Percentiles rank a stretch among this genome's conserved stretches.
Evolutionary conservation across 2,329 filamentous ascomycete species (phyloP).

Genomic region (Cercospora nicotianae): DNA sequence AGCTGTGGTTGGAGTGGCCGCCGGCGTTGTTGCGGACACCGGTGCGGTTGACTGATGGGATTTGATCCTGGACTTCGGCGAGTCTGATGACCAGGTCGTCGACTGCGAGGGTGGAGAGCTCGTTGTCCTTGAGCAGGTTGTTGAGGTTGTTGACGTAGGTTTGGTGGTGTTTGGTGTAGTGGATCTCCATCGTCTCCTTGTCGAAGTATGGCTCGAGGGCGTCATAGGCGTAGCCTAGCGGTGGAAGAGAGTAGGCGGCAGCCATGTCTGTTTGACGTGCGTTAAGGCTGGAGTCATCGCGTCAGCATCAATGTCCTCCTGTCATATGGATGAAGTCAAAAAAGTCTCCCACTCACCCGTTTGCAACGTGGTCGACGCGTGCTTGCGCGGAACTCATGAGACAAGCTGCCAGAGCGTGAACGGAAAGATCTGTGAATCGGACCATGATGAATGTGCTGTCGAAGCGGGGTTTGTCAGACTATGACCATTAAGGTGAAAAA

Average conservation of each 20-base stretch:
- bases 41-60: conserved; percentile 66
- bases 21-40: conserved; percentile 86
- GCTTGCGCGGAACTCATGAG: conserved; percentile 34
- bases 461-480: conserved; percentile 12
- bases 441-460: conserved; percentile 20
- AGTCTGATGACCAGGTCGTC: conserved; percentile 51
- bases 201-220: conserved; percentile 74
- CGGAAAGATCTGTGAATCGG: conserved; percentile 33
- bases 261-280: conserved; percentile 18
- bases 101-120: conserved; percentile 49
- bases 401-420: conserved; percentile 27
- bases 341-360: conserved; percentile 3
- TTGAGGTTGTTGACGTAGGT: conserved; percentile 77
- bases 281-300: conserved; percentile 20
- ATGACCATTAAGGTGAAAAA: conserved; percentile 26
- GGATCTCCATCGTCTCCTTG: conserved; percentile 76
- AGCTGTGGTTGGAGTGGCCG: conserved; percentile 87
- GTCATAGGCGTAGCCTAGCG: conserved; percentile 45
- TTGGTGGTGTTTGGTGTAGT: conserved; percentile 77
- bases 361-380: conserved; percentile 25
- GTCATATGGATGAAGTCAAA: background rate
- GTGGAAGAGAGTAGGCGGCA: conserved; percentile 35
- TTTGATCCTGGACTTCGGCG: conserved; percentile 54
- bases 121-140: conserved; percentile 61
- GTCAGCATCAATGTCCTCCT: background rate